Percentiles rank a stretch among this genome's conserved stretches.
phyloP scores from a whole-genome alignment of 495 filamentous ascomycete species.

The Neurospora africana region DNA sequence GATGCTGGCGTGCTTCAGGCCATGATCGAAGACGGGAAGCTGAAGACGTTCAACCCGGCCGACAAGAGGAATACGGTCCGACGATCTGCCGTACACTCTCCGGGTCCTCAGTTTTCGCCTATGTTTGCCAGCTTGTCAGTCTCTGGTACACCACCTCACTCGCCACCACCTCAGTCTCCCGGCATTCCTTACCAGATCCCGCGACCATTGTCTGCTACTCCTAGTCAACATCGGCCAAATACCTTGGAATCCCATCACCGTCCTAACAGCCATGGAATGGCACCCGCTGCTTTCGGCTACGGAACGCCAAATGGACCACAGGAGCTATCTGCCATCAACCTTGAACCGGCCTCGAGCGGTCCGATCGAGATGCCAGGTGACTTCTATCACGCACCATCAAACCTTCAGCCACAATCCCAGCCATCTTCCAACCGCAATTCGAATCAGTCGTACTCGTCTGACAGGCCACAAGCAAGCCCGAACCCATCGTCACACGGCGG shows the following conservation, averaged over 20 bases:
- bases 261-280: not conserved
- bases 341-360: slow-evolving; percentile 6
- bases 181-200: slow-evolving; percentile 32
- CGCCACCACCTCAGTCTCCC: slow-evolving; percentile 23
- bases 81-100: slow-evolving; percentile 22
- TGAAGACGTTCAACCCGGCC: slow-evolving; percentile 39
- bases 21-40: slow-evolving; percentile 40
- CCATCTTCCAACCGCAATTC: slow-evolving; percentile 19
- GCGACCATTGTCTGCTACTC: slow-evolving; percentile 20
- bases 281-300: slow-evolving; percentile 2
- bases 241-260: not conserved
- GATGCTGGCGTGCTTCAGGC: slow-evolving; percentile 37
- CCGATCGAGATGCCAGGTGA: slow-evolving; percentile 39
- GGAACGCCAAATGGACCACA: slow-evolving; percentile 8
- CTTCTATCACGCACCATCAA: slow-evolving; percentile 24
- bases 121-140: slow-evolving; percentile 7
- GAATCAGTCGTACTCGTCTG: slow-evolving; percentile 17
- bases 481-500: slow-evolving; percentile 18
- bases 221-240: slow-evolving; percentile 7
- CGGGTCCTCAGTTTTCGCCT: slow-evolving; percentile 15
- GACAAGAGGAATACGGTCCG: slow-evolving; percentile 23
- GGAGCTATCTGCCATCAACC: slow-evolving; percentile 14
- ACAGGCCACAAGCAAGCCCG: slow-evolving; percentile 20
- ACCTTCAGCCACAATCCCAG: slow-evolving; percentile 4
- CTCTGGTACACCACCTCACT: slow-evolving; percentile 11